These are phyloP conservation scores for Malassezia sympodialis DNA, from an alignment of 1,284 basidiomycete genomes.

Conservation along the genomic window DNA sequence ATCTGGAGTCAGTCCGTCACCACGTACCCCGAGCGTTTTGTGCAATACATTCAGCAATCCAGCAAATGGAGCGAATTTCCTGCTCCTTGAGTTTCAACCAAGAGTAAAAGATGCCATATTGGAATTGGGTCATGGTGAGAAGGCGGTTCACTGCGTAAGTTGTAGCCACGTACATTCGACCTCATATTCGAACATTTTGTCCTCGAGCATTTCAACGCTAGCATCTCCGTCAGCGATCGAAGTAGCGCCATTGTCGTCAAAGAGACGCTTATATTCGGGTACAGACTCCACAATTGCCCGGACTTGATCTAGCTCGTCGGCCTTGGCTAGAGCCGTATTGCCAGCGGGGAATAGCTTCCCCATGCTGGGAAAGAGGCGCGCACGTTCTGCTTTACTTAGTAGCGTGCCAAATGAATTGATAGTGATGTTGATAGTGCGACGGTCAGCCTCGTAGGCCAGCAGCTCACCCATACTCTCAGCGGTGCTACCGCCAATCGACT, in stretches of 20 bases:
- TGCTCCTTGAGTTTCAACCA: conserved; percentile 75
- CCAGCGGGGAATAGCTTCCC: conserved; percentile 90
- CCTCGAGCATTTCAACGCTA: conserved; percentile 62
- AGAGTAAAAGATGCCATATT: conserved; percentile 44
- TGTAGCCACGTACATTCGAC: conserved; percentile 54
- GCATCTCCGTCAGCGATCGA: conserved; percentile 45
- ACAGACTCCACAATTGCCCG: conserved; percentile 76
- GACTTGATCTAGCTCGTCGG: conserved; percentile 91
- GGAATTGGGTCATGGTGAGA: conserved; percentile 45
- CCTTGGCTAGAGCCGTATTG: conserved; percentile 82
- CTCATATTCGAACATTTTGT: conserved; percentile 88
- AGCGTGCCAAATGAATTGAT: conserved; percentile 98
- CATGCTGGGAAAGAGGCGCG: conserved; percentile 86
- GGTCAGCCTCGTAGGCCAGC: conserved; percentile 90
- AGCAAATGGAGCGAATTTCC: conserved; percentile 90
- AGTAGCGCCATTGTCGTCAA: conserved; percentile 52
- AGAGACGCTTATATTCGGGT: conserved; percentile 81
- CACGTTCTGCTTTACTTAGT: conserved; percentile 86
- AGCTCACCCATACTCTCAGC: conserved; percentile 54
- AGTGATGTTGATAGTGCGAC: conserved; percentile 93
- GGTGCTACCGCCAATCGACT: conserved; percentile 58
- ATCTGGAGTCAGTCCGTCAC: conserved; percentile 2
- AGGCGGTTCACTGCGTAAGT: conserved; percentile 31
- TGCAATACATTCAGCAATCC: conserved; percentile 69
- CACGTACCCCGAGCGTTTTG: conserved; percentile 33